These are phyloP conservation scores for Aspergillus sojae DNA, from an alignment of 2,329 filamentous ascomycete genomes.

Conservation along the genomic window DNA sequence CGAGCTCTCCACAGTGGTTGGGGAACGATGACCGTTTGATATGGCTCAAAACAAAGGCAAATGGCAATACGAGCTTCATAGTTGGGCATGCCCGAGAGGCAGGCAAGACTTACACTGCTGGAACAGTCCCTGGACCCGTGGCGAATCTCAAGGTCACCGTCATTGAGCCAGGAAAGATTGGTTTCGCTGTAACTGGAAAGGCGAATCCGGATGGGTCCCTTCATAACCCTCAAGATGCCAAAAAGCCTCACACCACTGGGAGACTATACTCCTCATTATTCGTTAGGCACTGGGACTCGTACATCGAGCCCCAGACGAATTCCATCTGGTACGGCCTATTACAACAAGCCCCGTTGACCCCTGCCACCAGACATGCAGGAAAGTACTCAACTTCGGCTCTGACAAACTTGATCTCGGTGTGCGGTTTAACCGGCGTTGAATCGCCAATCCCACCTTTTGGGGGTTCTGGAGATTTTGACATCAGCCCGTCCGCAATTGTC, in stretches of 20 bases:
- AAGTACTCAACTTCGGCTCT: conserved; percentile 45
- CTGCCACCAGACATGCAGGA: conserved; percentile 40
- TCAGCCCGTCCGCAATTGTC: conserved; percentile 47
- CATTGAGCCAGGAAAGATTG: conserved; percentile 46
- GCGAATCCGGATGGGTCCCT: conserved; percentile 51
- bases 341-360: conserved; percentile 41
- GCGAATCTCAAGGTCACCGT: conserved; percentile 50
- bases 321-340: conserved; percentile 54
- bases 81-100: conserved; percentile 44
- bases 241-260: conserved; percentile 49
- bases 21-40: conserved; percentile 46
- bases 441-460: conserved; percentile 53
- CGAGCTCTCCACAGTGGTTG: conserved; percentile 52
- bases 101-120: conserved; percentile 48
- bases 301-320: conserved; percentile 52
- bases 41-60: conserved; percentile 49
- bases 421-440: conserved; percentile 44
- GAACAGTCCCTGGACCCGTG: conserved; percentile 49
- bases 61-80: conserved; percentile 51
- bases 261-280: conserved; percentile 54
- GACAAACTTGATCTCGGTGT: conserved; percentile 46
- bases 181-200: conserved; percentile 51
- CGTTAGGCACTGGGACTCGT: conserved; percentile 58
- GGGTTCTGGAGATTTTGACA: conserved; percentile 50
- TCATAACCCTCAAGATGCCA: conserved; percentile 53